Evolutionary conservation across 2,329 filamentous ascomycete genomes (phyloP).

Genomic region (Xylariaceae sp.): DNA sequence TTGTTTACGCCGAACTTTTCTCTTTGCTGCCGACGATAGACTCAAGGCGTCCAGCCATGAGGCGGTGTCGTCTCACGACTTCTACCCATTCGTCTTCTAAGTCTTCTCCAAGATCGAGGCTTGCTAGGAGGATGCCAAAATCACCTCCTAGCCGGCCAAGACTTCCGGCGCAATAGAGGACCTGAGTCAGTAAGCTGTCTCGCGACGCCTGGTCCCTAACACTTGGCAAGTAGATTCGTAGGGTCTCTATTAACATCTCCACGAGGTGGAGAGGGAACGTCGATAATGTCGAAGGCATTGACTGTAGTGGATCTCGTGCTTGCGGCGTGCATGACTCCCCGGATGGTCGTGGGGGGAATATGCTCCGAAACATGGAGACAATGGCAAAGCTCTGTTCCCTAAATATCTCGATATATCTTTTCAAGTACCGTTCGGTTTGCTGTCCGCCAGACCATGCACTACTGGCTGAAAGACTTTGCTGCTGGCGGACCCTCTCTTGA

Average conservation of each 20-base stretch:
- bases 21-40: constrained; percentile 55
- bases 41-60: constrained; percentile 74
- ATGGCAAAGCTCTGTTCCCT: constrained; percentile 96
- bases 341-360: constrained; percentile 55
- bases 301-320: constrained; percentile 42
- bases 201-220: constrained; percentile 72
- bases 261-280: constrained; percentile 83
- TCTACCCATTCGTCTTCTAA: constrained; percentile 74
- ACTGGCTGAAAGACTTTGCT: constrained; percentile 35
- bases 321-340: constrained; percentile 17
- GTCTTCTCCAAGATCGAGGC: constrained; percentile 40
- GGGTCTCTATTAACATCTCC: constrained; percentile 70
- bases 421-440: constrained; percentile 90
- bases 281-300: constrained; percentile 68
- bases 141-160: constrained; percentile 85
- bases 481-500: constrained; percentile 60
- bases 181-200: constrained; percentile 86
- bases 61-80: constrained; percentile 79
- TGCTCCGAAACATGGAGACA: constrained; percentile 86
- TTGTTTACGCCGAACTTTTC: constrained; percentile 21
- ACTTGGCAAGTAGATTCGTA: constrained; percentile 71
- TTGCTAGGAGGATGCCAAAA: constrained; percentile 82
- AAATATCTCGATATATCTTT: constrained; percentile 95
- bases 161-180: constrained; percentile 88
- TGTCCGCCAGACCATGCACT: constrained; percentile 64